Base-by-base conservation (phyloP, 2,329 filamentous ascomycete genomes). In the Ophiostoma angusticollis region DNA sequence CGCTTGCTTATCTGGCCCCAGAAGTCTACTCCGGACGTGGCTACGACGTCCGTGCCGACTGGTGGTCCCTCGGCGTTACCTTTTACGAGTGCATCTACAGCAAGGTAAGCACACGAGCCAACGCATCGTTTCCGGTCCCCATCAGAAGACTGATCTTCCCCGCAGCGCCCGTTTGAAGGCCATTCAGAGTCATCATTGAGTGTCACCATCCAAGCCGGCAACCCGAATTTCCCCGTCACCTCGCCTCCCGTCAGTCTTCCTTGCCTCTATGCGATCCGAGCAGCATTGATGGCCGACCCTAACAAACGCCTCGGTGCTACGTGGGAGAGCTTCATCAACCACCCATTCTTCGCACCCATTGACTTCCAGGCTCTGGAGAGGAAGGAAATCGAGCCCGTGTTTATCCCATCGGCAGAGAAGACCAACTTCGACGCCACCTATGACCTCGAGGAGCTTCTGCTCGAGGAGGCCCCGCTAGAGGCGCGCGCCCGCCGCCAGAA, bases 1-100 rank as follows among this genome's bases (percentile, higher is more conserved):
- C 91, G 1, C 65, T 98, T 42, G 91, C 91, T 39, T 98, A 98
- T 55, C 74, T 98, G 7, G 87, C 89, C 1, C 91, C 91, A 5
- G 91, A 98, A 58, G 91, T 96, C 2, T 98, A 96, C 54, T 73
- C 79, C 48, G 89, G 89, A 35, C 80, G 78, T 45, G 91, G 91
- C 28, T 98, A 98, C 55, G 79, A 83, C 44, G 77, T 78, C 33
- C 84, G 91, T 50, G 87, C 91, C 30, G 91, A 98, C 58, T 98
- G 91, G 91, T 98, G 91, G 91, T 96, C 91, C 6, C 63, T 98
- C 17, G 91, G 91, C 35, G 91, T 98, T 32, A 72, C 93, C n/a
- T 96, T 96, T 59, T 98, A 95, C 59, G 91, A 98, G 60, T 96
- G 91, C 70, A 95, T 98, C 48, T 98, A 96, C 65, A 94, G 93